Percentiles rank a stretch among this genome's conserved stretches.
These are phyloP conservation scores for Mitragyna speciosa DNA, from an alignment of 257 asterid species.

Conservation along the genomic window DNA sequence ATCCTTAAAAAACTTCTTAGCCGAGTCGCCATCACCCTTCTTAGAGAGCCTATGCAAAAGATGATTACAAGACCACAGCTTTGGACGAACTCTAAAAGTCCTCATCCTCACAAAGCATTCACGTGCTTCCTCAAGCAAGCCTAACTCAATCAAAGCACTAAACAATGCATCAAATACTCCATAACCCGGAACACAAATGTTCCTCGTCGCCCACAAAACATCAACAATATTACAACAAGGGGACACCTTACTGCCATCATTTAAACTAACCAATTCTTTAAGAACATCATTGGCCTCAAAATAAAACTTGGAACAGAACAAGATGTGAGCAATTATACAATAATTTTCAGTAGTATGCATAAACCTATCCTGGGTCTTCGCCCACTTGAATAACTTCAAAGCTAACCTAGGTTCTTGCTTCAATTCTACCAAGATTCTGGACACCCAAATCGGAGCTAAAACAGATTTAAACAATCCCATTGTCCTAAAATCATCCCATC, in stretches of 20 bases:
- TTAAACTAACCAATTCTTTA: slow-evolving; percentile 47
- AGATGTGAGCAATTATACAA: slow-evolving; percentile 74
- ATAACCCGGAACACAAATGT: slow-evolving; percentile 58
- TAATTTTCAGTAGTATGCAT: slow-evolving; percentile 59
- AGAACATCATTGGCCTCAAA: slow-evolving; percentile 55
- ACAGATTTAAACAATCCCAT: slow-evolving; percentile 42
- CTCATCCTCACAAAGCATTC: slow-evolving; percentile 75
- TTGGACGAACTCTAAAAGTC: slow-evolving; percentile 56
- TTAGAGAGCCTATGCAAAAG: slow-evolving; percentile 63
- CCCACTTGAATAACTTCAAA: slow-evolving; percentile 71
- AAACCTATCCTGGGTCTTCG: slow-evolving; percentile 47
- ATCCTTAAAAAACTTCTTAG: slow-evolving; percentile 53
- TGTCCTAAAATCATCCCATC: slow-evolving; percentile 58
- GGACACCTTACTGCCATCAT: slow-evolving; percentile 23
- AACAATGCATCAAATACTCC: slow-evolving; percentile 79
- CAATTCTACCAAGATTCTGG: slow-evolving; percentile 49
- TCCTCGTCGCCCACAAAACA: slow-evolving; percentile 70
- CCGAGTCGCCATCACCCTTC: slow-evolving; percentile 41
- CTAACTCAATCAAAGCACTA: slow-evolving; percentile 69
- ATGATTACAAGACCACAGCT: slow-evolving; percentile 72
- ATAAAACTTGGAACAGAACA: slow-evolving; percentile 79
- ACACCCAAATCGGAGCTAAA: slow-evolving; percentile 61
- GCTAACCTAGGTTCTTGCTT: slow-evolving; percentile 75
- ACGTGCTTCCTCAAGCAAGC: slow-evolving; percentile 70
- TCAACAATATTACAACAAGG: slow-evolving; percentile 46